Evolutionary conservation across 768 basidiomycete genomes (phyloP).

Genomic region (Lactarius sanguifluus): DNA sequence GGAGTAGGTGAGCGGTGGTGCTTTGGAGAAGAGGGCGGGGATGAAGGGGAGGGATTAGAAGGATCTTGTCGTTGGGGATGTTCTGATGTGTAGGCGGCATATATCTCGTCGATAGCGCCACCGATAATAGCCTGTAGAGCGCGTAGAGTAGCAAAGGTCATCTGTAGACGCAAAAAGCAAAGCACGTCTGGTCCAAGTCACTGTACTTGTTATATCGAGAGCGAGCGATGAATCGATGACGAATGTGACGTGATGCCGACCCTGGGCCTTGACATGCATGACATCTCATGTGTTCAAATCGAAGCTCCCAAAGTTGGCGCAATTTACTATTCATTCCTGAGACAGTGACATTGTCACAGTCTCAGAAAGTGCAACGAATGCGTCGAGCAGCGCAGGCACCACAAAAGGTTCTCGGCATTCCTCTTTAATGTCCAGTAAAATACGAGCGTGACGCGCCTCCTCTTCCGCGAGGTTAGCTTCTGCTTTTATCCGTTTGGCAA

Average conservation of each 20-base stretch:
- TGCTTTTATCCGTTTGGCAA: neutral
- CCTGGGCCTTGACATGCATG: neutral
- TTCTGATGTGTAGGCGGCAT: slow-evolving; percentile 22
- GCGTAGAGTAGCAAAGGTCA: slow-evolving; percentile 30
- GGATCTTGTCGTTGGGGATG: neutral
- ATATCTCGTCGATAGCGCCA: slow-evolving; percentile 29
- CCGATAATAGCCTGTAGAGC: slow-evolving; percentile 30
- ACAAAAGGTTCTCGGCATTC: slow-evolving; percentile 35
- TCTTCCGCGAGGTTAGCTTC: slow-evolving; percentile 22
- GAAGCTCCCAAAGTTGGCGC: slow-evolving; percentile 7
- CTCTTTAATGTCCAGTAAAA: slow-evolving; percentile 21
- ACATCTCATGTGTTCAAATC: slow-evolving; percentile 7
- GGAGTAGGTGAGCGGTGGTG: slow-evolving; percentile 27
- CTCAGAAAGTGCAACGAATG: slow-evolving; percentile 34
- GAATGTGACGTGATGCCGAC: neutral
- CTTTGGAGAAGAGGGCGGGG: slow-evolving; percentile 10
- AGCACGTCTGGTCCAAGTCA: neutral
- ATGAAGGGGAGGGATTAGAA: slow-evolving; percentile 4
- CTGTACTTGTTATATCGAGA: slow-evolving; percentile 3
- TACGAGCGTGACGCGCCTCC: slow-evolving; percentile 16
- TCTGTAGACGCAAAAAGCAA: slow-evolving; percentile 8
- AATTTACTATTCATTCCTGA: neutral
- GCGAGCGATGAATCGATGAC: slow-evolving; percentile 3
- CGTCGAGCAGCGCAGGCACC: slow-evolving; percentile 37
- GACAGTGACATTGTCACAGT: slow-evolving; percentile 24